Percentiles rank a stretch among this genome's conserved stretches.
These are phyloP conservation scores for Colletotrichum sp. DNA, from an alignment of 2,329 filamentous ascomycete species.

Conservation along the genomic window DNA sequence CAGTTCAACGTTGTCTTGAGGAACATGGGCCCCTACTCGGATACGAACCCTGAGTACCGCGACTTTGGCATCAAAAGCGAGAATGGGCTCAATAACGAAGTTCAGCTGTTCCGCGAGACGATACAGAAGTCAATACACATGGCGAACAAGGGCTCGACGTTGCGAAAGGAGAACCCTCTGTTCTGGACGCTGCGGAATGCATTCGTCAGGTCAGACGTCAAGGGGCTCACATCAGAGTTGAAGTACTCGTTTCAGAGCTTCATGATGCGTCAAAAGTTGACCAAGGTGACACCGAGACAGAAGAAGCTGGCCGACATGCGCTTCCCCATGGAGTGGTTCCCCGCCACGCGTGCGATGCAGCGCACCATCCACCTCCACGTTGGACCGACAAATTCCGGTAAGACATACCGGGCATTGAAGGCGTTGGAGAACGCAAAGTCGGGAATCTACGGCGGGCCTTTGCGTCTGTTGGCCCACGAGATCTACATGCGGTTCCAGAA, in stretches of 20 bases:
- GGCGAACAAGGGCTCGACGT: conserved; percentile 43
- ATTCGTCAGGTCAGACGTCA: conserved; percentile 58
- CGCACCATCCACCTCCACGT: conserved; percentile 91
- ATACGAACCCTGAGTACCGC: conserved; percentile 13
- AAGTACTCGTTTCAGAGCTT: conserved; percentile 73
- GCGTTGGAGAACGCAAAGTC: conserved; percentile 76
- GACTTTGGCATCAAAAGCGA: conserved; percentile 30
- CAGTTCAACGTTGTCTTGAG: conserved; percentile 20
- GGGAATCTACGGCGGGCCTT: conserved; percentile 89
- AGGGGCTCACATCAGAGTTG: conserved; percentile 62
- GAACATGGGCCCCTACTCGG: conserved; percentile 17
- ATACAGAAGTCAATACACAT: conserved; percentile 50
- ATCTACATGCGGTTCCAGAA: conserved; percentile 87
- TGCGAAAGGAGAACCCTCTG: conserved; percentile 53
- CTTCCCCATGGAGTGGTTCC: conserved; percentile 93
- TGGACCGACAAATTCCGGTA: conserved; percentile 96
- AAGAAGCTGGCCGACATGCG: conserved; percentile 77
- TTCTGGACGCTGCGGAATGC: conserved; percentile 65
- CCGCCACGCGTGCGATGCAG: conserved; percentile 78
- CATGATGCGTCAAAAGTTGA: conserved; percentile 61
- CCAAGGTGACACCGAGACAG: conserved; percentile 63
- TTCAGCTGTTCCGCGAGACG: conserved; percentile 47
- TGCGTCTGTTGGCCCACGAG: conserved; percentile 89
- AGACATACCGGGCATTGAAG: conserved; percentile 93
- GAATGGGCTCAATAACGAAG: conserved; percentile 49